Percentiles rank a stretch among this genome's conserved stretches.
Conservation (phyloP, 2,329 filamentous ascomycete genomes). For the Xylogone sp. region DNA sequence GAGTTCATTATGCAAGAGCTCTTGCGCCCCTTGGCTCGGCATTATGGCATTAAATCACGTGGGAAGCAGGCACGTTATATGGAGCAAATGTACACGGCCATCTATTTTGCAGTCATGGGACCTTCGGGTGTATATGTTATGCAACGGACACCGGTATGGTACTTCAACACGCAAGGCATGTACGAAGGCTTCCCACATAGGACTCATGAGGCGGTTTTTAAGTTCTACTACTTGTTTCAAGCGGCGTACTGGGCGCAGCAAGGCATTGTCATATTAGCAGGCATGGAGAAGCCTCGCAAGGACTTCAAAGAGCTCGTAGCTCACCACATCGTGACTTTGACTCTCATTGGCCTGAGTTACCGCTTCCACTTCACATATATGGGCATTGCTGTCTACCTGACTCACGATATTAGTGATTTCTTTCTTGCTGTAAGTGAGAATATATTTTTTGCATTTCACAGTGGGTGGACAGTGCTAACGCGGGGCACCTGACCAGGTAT, state of each 20-base stretch:
- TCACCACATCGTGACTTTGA: conserved; percentile 83
- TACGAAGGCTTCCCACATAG: conserved; percentile 82
- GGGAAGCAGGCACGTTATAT: conserved; percentile 86
- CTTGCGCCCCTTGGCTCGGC: conserved; percentile 69
- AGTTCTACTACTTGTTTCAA: conserved; percentile 90
- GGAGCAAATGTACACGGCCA: conserved; percentile 88
- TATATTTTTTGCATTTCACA: too few relatives aligned
- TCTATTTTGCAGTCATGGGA: conserved; percentile 80
- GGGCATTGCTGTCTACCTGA: conserved; percentile 85
- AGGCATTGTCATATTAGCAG: conserved; percentile 77
- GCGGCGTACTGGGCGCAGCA: conserved; percentile 94
- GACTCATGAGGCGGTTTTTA: conserved; percentile 74
- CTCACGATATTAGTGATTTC: conserved; percentile 89
- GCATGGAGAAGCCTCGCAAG: conserved; percentile 86
- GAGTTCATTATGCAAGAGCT: conserved; percentile 92
- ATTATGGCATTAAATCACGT: conserved; percentile 62
- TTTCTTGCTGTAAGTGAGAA: conserved; percentile 72
- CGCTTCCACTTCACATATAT: conserved; percentile 95
- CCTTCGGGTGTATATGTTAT: conserved; percentile 86
- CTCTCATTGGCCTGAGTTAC: conserved; percentile 80
- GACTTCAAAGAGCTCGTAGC: conserved; percentile 89
- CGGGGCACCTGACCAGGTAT: too few relatives aligned
- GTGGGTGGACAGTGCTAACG: too few relatives aligned
- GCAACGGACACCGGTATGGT: conserved; percentile 85
- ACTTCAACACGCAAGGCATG: conserved; percentile 86